Evolutionary conservation across 495 filamentous ascomycete species (phyloP), one percentile per base, ranked within the genome.

Genomic region (Letharia lupina): DNA sequence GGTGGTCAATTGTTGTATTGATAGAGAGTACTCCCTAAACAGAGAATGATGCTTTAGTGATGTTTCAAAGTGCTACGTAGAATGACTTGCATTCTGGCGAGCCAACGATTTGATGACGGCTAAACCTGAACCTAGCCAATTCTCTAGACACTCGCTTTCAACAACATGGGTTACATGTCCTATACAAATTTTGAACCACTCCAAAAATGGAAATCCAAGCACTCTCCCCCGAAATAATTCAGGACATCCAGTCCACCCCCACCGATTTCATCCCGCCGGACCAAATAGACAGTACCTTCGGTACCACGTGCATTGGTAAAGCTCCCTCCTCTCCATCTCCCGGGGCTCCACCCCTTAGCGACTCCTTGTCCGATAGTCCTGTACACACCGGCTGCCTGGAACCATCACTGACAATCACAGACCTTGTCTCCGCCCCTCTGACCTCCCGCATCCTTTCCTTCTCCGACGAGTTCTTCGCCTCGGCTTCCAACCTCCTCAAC

Each of bases 401-500:
- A 35, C 15, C 15, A 57, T 37, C 10, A 6, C 54, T 57, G 13
- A 57, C 12, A 37, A 57, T 13, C 73, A 73, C 69, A 77, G 92
- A 96, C 77, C 81, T 96, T 61, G 83, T 92, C 68, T 93, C 90
- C 44, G 81, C 84, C 20, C 79, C 83, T 35, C 83, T 97, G 44
- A 88, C 87, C 75, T 88, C 87, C 69, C 83, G 82, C 65, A 81
- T 96, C 68, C 82, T 96, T 69, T 79, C 85, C 64, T 88, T 84
- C 78, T 91, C 88, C 58, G 89, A 97, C 75, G 86, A 97, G 77
- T 97, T 86, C 83, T 97, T 96, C 77, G 92, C 91, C 68, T 83
- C 86, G 45, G 91, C 91, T 15, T 77, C 79, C 45, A 96, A 95
- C 76, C 84, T 96, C 69, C 77, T 91, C 62, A 93, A 84, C 20